Evolutionary conservation across 2,329 filamentous ascomycete genomes (phyloP), one percentile per base, ranked within the genome.

Genomic region (Zymoseptoria crescenta): DNA sequence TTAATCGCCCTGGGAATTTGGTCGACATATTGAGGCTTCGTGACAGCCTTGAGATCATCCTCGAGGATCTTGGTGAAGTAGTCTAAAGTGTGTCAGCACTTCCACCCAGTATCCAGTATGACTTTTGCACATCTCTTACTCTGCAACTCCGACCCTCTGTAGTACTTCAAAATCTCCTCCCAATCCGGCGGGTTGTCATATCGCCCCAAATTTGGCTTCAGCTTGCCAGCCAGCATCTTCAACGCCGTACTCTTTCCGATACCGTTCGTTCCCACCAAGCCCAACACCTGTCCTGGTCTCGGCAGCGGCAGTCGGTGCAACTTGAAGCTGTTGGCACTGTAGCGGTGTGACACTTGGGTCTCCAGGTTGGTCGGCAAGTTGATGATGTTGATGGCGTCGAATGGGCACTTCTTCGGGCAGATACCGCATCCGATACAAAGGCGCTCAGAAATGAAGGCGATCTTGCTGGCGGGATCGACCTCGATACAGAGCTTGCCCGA

Each of bases 241-340:
- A 99, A 80, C 8, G 94, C 95, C n/a, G 94, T 99, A 80, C 91
- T 96, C 85, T 99, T 99, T 77, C 94, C 94, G 71, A 97, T 99
- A 91, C 95, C 94, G 85, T 99, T 99, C 70, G 94, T 97, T 75
- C 94, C 95, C 51, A 99, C 95, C 56, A 99, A 83, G 80, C 94
- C 94, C 59, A 99, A 79, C 29, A 99, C 95, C 74, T 97, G 91
- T 63, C 94, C 94, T 30, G 94, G 93, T 62, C 94, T 87, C 64
- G 94, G 94, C 84, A 93, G 96, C 59, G 95, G 94, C 72, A 97
- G 83, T 69, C 95, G 87, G 77, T 99, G 94, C 67, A 99, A 86
- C 83, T 99, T 99, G 86, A 99, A 99, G 80, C 92, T 96, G 83
- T 99, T 99, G 75, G 94, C 93, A 57, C 93, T 96, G 81, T 99